Percentiles rank a stretch among this genome's conserved stretches.
Conservation (phyloP, 345 rosid species). For the Eucalyptus polybractea region DNA sequence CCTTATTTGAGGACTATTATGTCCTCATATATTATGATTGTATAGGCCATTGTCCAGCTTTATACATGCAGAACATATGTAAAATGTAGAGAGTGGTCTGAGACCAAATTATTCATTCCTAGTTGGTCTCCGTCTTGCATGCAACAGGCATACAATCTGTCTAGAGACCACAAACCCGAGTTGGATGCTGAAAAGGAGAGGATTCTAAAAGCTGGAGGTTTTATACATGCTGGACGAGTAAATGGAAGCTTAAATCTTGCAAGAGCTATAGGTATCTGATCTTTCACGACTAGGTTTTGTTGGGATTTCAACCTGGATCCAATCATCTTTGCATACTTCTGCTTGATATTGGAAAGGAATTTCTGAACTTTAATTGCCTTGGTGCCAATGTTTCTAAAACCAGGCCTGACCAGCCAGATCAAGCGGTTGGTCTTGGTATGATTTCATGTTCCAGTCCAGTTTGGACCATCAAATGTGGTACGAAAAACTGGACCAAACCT, state of each 20-base stretch:
- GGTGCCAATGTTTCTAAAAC: not conserved
- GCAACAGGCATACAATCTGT: constrained; percentile 71
- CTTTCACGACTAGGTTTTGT: not conserved
- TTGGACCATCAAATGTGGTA: not conserved
- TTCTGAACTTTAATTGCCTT: not conserved
- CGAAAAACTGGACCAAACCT: not conserved
- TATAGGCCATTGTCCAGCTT: not conserved
- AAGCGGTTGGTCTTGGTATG: not conserved
- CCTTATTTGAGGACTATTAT: not conserved
- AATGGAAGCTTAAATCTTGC: constrained; percentile 97
- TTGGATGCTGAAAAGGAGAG: constrained; percentile 88
- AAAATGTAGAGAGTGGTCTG: not conserved
- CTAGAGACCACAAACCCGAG: constrained; percentile 97
- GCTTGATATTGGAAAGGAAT: not conserved
- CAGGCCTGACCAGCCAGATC: not conserved
- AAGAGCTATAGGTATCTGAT: constrained; percentile 76
- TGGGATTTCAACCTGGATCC: not conserved
- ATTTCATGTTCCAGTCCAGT: not conserved
- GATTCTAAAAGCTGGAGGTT: constrained; percentile 97
- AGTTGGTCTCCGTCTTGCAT: not conserved
- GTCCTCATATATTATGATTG: not conserved
- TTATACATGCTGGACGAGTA: constrained; percentile 82
- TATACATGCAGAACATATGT: not conserved
- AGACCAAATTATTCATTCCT: not conserved
- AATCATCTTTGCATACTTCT: not conserved